Base-by-base conservation (phyloP, 208 protist species). In the Trypanosoma platydactyli region DNA sequence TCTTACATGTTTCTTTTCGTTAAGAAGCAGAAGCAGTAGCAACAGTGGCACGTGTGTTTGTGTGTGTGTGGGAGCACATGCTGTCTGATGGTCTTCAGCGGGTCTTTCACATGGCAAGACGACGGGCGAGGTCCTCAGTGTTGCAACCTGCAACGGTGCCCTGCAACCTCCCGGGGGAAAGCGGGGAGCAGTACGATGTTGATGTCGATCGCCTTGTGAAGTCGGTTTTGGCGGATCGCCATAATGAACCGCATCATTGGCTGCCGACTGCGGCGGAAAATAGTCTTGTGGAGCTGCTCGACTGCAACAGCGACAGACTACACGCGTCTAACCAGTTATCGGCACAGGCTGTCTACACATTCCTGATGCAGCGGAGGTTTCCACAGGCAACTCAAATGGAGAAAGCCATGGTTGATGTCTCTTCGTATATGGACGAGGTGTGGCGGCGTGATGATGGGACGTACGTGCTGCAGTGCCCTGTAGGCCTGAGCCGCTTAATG, bases 281-380 rank as follows among this genome's bases (percentile, higher is more conserved):
- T 57, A 38, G 56, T 29, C 22, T 72, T 45, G n/a, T 72, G 42
- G 66, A 64, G 48, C 24, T 53, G 15, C 66, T 72, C 49, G 56
- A 72, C 35, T 38, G 33, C 9, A 38, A 9, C 33, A 38, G 33
- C 33, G 33, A 38, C 9, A 9, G 33, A 11, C 9, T 38, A 11
- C 33, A 38, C 5, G 33, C 33, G 33, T 38, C 5, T 38, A 9
- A 38, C 5, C 33, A 9, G 33, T 9, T 9, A 38, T 38, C 33
- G 33, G 33, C 33, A 9, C 33, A 38, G 33, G 33, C 33, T 38
- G 33, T 38, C 33, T 38, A 38, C 33, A 9, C 33, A 38, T 9
- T 38, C 9, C 33, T 38, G 9, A 38, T 38, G 33, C 5, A 9
- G 5, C 33, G 33, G 33, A 3, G 33, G 33, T 38, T 38, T 9